Evolutionary conservation across 352 stramenopile species (phyloP).

Genomic region (Thraustotheca clavata): DNA sequence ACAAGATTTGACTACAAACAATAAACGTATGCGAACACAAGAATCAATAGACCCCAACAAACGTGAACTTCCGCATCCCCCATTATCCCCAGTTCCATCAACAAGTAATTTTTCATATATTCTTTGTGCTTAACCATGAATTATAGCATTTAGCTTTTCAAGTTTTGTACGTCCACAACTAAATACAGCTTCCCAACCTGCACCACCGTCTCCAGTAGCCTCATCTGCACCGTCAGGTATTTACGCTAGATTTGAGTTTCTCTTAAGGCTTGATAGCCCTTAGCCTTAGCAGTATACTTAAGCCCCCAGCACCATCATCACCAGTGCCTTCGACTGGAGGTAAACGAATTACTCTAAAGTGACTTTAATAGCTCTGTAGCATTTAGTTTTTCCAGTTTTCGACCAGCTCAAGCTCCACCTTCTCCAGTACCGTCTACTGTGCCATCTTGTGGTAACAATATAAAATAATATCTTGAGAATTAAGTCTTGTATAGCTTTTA

Average conservation of each 20-base stretch:
- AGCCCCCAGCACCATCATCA: not conserved
- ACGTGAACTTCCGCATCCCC: not conserved
- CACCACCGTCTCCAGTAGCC: not conserved
- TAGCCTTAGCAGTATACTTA: slow-evolving; percentile 15
- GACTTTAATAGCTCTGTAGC: not conserved
- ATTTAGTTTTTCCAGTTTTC: slow-evolving; percentile 23
- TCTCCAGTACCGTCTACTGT: slow-evolving; percentile 14
- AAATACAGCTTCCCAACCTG: not conserved
- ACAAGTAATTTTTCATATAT: not conserved
- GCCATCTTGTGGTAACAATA: slow-evolving; percentile 3
- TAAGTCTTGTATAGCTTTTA: not conserved
- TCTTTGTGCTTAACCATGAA: not conserved
- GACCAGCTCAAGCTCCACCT: not conserved
- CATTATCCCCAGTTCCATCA: not conserved
- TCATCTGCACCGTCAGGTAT: slow-evolving; percentile 6
- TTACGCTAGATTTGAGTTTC: too few species aligned
- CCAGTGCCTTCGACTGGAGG: slow-evolving; percentile 3
- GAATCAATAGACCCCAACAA: not conserved
- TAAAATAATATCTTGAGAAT: not conserved
- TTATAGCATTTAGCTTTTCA: slow-evolving; percentile 20
- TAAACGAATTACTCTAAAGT: not conserved
- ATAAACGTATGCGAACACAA: not conserved
- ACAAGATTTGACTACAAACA: not conserved
- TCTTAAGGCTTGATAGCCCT: not conserved
- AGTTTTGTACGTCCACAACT: slow-evolving; percentile 9